phyloP scores from a whole-genome alignment of 208 protist genomes.

The Herpetomonas tarakana region DNA sequence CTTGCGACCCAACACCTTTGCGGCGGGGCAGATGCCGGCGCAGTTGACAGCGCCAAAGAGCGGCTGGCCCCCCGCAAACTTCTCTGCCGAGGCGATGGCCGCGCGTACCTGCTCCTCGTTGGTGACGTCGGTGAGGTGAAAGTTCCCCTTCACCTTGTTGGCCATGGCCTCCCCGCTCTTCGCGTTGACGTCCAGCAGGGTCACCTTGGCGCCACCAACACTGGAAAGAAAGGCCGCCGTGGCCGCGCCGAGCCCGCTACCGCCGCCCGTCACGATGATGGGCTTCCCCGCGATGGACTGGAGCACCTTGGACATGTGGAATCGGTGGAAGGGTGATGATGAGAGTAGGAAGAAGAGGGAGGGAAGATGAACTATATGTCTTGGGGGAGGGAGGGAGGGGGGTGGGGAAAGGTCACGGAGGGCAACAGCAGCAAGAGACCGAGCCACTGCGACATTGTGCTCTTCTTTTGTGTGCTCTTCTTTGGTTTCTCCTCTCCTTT shows the following conservation, averaged over 20 bases:
- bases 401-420: no score
- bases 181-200: conserved; percentile 43
- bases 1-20: conserved; percentile 31
- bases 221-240: conserved; percentile 30
- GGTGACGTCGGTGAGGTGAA: conserved; percentile 37
- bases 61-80: conserved; percentile 31
- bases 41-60: conserved; percentile 77
- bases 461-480: no score
- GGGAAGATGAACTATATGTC: no score
- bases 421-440: no score
- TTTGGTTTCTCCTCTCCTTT: no score
- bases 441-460: no score
- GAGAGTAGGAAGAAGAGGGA: no score
- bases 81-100: conserved; percentile 45
- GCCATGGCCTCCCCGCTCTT: conserved; percentile 25
- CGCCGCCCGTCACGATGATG: conserved; percentile 45
- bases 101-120: conserved; percentile 38
- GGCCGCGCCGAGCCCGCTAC: conserved; percentile 42
- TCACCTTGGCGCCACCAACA: conserved; percentile 31
- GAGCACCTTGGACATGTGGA: conserved; percentile 13
- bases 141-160: conserved; percentile 25
- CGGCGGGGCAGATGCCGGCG: conserved; percentile 46
- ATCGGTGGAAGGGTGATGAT: no score
- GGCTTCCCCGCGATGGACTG: conserved; percentile 28
- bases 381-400: no score